phyloP scores from a whole-genome alignment of 371 early-diverging fungal species.

The Circinella minor region DNA sequence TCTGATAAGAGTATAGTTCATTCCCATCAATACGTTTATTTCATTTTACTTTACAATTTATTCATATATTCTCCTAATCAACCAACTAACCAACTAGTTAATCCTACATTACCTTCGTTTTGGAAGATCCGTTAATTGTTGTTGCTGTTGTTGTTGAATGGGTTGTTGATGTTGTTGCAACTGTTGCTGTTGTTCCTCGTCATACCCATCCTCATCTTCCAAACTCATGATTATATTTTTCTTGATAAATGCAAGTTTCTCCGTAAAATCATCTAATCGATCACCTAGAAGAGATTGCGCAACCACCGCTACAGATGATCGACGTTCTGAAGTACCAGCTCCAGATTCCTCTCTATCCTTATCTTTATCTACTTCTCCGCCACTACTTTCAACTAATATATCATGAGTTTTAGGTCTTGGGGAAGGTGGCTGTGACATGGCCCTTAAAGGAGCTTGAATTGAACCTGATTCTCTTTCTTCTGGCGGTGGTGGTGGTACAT shows the following conservation, averaged over 20 bases:
- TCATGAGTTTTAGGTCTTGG: constrained; percentile 1
- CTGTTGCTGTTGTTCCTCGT: constrained; percentile 17
- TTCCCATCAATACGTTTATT: too few relatives aligned
- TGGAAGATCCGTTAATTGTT: neutral
- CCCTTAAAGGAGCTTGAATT: neutral
- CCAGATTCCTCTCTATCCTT: neutral
- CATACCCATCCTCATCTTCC: constrained; percentile 42
- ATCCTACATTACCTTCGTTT: constrained; percentile 1
- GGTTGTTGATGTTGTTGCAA: neutral
- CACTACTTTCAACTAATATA: neutral
- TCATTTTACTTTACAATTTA: neutral
- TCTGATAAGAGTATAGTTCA: neutral
- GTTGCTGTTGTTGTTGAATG: constrained; percentile 7
- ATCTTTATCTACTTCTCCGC: neutral
- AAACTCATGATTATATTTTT: constrained; percentile 51
- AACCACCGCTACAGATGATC: constrained; percentile 34
- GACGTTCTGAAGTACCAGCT: constrained; percentile 9
- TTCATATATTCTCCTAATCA: constrained; percentile 2
- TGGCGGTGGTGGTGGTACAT: neutral
- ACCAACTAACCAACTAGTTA: neutral
- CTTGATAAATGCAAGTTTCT: constrained; percentile 47
- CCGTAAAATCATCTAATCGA: constrained; percentile 47
- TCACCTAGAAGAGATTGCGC: constrained; percentile 46
- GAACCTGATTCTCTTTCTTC: neutral
- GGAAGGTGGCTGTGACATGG: constrained; percentile 6